Evolutionary conservation across 2,329 filamentous ascomycete genomes (phyloP).

Genomic region (Penicillium sp.): DNA sequence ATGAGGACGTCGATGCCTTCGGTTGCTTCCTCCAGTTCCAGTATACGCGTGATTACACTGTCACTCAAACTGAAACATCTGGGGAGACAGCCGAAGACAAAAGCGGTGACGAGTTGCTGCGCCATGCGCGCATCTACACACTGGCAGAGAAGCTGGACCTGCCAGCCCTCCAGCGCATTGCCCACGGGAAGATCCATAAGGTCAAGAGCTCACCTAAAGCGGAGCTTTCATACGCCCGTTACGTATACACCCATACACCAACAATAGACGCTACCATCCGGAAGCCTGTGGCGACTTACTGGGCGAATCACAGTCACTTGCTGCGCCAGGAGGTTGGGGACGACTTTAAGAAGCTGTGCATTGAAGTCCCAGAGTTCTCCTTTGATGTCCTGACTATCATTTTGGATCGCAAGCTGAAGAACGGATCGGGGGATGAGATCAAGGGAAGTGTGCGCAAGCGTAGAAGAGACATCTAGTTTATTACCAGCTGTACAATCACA

Average conservation of each 20-base stretch:
- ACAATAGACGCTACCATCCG: slow-evolving; percentile 70
- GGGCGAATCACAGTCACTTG: slow-evolving; percentile 77
- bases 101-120: slow-evolving; percentile 77
- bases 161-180: slow-evolving; percentile 67
- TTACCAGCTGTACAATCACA: neutral
- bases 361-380: slow-evolving; percentile 87
- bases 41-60: slow-evolving; percentile 86
- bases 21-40: slow-evolving; percentile 79
- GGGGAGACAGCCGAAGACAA: slow-evolving; percentile 67
- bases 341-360: slow-evolving; percentile 79
- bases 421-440: slow-evolving; percentile 32
- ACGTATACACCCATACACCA: slow-evolving; percentile 76
- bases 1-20: slow-evolving; percentile 69
- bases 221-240: slow-evolving; percentile 88
- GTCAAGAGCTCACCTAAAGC: slow-evolving; percentile 83
- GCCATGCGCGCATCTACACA: slow-evolving; percentile 86
- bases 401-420: slow-evolving; percentile 47
- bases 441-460: slow-evolving; percentile 44
- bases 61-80: slow-evolving; percentile 56
- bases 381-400: slow-evolving; percentile 77
- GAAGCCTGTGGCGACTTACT: slow-evolving; percentile 83
- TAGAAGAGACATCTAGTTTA: slow-evolving; percentile 27
- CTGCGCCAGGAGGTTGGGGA: slow-evolving; percentile 80
- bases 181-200: slow-evolving; percentile 87
- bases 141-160: slow-evolving; percentile 76